Percentiles rank a stretch among this genome's conserved stretches.
Evolutionary conservation across 805 yeast species (phyloP).

Genomic region (Spathaspora gorwiae): DNA sequence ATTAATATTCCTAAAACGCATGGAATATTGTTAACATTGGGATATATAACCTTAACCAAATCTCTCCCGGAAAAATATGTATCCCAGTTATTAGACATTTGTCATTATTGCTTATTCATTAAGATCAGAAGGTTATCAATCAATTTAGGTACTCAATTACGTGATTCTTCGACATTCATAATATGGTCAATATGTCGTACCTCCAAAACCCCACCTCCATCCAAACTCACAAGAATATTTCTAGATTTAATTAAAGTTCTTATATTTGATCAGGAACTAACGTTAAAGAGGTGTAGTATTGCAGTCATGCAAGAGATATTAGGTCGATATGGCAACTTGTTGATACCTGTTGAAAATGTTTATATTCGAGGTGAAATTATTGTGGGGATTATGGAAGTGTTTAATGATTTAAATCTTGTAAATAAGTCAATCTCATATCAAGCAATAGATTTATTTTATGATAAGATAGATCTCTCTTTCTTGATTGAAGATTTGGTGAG

Average conservation of each 20-base stretch:
- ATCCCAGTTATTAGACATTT: conserved; percentile 29
- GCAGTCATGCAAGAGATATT: conserved; percentile 85
- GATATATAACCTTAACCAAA: conserved; percentile 33
- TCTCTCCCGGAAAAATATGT: conserved; percentile 19
- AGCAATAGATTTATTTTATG: conserved; percentile 4
- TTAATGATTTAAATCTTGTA: conserved; percentile 25
- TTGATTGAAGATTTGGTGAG: conserved; percentile 1
- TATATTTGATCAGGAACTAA: conserved; percentile 69
- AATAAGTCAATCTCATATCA: neutral
- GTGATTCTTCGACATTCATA: conserved; percentile 83
- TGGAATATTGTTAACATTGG: conserved; percentile 54
- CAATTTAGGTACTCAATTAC: conserved; percentile 60
- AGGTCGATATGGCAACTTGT: conserved; percentile 61
- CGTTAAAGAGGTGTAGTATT: conserved; percentile 73
- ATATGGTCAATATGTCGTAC: conserved; percentile 69
- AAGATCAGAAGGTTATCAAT: conserved; percentile 52
- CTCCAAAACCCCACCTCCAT: conserved; percentile 7
- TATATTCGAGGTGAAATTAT: conserved; percentile 28
- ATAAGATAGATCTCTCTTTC: conserved; percentile 5
- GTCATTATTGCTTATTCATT: conserved; percentile 46
- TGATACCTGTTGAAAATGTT: conserved; percentile 21
- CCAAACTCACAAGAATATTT: conserved; percentile 15
- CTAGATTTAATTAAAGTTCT: conserved; percentile 46
- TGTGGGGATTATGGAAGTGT: conserved; percentile 51
- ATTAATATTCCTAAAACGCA: conserved; percentile 47